These are phyloP conservation scores for Geotrichum fermentans DNA, from an alignment of 1,139 yeast species.

Conservation along the genomic window DNA sequence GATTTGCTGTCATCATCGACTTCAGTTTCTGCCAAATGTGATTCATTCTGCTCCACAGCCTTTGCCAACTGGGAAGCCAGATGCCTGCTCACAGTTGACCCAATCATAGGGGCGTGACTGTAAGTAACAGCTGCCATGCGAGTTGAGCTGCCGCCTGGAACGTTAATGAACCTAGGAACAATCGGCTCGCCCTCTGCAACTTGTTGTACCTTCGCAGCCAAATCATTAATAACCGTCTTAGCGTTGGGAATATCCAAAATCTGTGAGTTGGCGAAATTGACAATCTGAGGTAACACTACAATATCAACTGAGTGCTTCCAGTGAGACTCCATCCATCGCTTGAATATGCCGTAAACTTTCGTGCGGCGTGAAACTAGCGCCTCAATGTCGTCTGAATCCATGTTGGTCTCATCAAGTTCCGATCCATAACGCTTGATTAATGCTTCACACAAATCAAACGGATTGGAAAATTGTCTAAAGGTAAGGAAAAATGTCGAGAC, in stretches of 20 bases:
- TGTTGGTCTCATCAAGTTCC: conserved; percentile 35
- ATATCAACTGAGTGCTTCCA: conserved; percentile 69
- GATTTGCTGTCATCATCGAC: conserved; percentile 12
- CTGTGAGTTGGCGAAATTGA: conserved; percentile 67
- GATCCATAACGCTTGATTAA: conserved; percentile 64
- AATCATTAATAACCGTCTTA: conserved; percentile 28
- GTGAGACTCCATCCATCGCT: conserved; percentile 81
- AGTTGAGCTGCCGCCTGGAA: conserved; percentile 23
- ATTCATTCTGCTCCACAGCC: conserved; percentile 11
- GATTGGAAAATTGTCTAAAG: conserved; percentile 68
- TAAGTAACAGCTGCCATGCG: conserved; percentile 15
- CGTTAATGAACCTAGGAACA: conserved; percentile 26
- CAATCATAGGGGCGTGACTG: conserved; percentile 14
- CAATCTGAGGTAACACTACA: conserved; percentile 57
- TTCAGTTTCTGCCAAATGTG: neutral
- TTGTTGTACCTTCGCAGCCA: conserved; percentile 27
- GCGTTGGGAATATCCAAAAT: conserved; percentile 26
- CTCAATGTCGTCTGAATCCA: conserved; percentile 30
- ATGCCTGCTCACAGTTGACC: conserved; percentile 9
- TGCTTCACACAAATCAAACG: conserved; percentile 65
- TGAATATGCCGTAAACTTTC: conserved; percentile 62
- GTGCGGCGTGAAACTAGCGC: conserved; percentile 58
- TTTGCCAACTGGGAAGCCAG: conserved; percentile 9
- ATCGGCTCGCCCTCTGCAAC: conserved; percentile 27
- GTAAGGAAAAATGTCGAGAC: conserved; percentile 75